Evolutionary conservation across 371 early-diverging fungal species (phyloP).

Genomic region (Mortierella sp.): DNA sequence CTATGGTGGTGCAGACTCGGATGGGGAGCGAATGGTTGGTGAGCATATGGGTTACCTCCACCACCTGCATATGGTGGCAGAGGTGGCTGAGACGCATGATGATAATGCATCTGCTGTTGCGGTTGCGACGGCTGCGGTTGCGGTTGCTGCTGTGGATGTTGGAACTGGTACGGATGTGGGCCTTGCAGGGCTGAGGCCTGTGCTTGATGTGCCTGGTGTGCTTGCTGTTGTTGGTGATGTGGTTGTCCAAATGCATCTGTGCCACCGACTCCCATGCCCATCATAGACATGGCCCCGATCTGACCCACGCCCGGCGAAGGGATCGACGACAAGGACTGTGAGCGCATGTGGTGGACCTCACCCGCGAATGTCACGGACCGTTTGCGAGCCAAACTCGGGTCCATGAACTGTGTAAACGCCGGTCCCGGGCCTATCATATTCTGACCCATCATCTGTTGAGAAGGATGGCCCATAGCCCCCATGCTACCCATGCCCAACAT

Average conservation of each 20-base stretch:
- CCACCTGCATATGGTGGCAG: slow-evolving; percentile 12
- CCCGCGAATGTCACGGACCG: slow-evolving; percentile 49
- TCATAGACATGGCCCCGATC: slow-evolving; percentile 19
- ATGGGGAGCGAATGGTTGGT: slow-evolving; percentile 13
- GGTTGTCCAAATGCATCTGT: slow-evolving; percentile 36
- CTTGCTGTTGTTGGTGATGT: slow-evolving; percentile 33
- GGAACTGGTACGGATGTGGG: slow-evolving; percentile 25
- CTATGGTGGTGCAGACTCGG: slow-evolving; percentile 21
- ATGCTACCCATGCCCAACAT: slow-evolving; percentile 42
- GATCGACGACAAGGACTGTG: slow-evolving; percentile 40
- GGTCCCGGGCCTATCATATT: slow-evolving; percentile 20
- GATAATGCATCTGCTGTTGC: slow-evolving; percentile 12
- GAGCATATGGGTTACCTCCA: slow-evolving; percentile 11
- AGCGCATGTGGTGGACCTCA: slow-evolving; percentile 40
- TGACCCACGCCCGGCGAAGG: slow-evolving; percentile 15
- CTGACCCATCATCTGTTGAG: slow-evolving; percentile 31
- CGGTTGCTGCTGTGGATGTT: slow-evolving; percentile 22
- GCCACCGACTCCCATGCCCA: slow-evolving; percentile 17
- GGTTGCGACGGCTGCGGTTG: slow-evolving; percentile 9
- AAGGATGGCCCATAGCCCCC: slow-evolving; percentile 24
- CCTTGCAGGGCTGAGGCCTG: slow-evolving; percentile 6
- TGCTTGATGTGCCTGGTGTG: slow-evolving; percentile 9
- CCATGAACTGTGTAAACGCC: slow-evolving; percentile 28
- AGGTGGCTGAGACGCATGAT: slow-evolving; percentile 13
- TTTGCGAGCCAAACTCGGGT: slow-evolving; percentile 42